phyloP scores from a whole-genome alignment of 2,329 filamentous ascomycete genomes.

The Calycina herbarum region DNA sequence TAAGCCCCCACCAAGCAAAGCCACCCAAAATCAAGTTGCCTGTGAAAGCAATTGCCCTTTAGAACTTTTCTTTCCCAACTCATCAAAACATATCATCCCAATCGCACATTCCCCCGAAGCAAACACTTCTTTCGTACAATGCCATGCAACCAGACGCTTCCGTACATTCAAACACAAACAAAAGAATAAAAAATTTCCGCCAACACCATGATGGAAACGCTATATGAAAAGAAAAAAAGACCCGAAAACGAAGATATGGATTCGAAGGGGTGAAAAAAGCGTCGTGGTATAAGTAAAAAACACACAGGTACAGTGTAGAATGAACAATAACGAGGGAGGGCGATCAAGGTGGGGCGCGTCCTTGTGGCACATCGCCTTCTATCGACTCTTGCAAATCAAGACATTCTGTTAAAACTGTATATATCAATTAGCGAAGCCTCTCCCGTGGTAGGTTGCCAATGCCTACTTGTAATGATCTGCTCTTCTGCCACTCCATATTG shows the following conservation, averaged over 20 bases:
- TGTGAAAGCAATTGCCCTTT: slow-evolving; percentile 13
- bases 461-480: slow-evolving; percentile 78
- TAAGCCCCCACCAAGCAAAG: slow-evolving; percentile 8
- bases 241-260: background rate
- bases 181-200: slow-evolving; percentile 8
- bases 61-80: slow-evolving; percentile 4
- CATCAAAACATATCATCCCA: slow-evolving; percentile 1
- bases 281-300: slow-evolving; percentile 4
- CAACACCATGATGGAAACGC: slow-evolving; percentile 15
- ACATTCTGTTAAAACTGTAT: slow-evolving; percentile 51
- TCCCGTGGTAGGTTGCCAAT: background rate
- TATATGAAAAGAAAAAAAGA: background rate
- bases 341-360: slow-evolving; percentile 33
- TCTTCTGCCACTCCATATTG: slow-evolving; percentile 97
- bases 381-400: slow-evolving; percentile 52
- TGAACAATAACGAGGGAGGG: background rate
- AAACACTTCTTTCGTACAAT: slow-evolving; percentile 1
- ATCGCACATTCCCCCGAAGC: background rate
- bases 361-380: slow-evolving; percentile 24
- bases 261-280: background rate
- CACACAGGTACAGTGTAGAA: background rate
- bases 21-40: slow-evolving; percentile 8
- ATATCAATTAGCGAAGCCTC: background rate
- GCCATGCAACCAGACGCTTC: slow-evolving; percentile 2
- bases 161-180: background rate